phyloP scores from a whole-genome alignment of 2,329 filamentous ascomycete species.

The Elsinoe batatas region DNA sequence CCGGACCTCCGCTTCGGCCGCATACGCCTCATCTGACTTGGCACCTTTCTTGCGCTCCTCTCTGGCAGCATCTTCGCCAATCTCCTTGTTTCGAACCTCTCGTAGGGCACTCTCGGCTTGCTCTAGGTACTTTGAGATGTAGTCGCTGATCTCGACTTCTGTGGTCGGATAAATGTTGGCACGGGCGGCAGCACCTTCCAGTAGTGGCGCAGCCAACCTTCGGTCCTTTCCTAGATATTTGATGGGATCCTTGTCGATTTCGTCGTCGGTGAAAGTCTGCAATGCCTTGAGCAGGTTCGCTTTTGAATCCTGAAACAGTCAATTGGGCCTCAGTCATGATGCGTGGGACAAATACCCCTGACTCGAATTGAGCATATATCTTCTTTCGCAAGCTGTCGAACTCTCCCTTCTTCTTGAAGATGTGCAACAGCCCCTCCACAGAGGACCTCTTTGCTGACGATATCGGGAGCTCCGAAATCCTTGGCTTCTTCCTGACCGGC shows the following conservation, averaged over 20 bases:
- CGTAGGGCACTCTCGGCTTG: slow-evolving; percentile 62
- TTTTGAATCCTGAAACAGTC: slow-evolving; percentile 53
- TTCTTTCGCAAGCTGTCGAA: slow-evolving; percentile 71
- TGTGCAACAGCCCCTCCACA: slow-evolving; percentile 66
- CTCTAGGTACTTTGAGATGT: slow-evolving; percentile 55
- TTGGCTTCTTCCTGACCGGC: slow-evolving; percentile 48
- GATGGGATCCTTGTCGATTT: slow-evolving; percentile 62
- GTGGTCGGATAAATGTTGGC: slow-evolving; percentile 66
- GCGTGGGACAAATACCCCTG: slow-evolving; percentile 46
- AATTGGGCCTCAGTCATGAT: neutral
- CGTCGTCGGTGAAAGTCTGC: slow-evolving; percentile 52
- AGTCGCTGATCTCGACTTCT: slow-evolving; percentile 54
- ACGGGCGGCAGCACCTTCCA: slow-evolving; percentile 69
- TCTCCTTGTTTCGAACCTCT: slow-evolving; percentile 54
- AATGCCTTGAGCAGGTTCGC: slow-evolving; percentile 35
- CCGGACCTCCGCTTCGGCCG: slow-evolving; percentile 53
- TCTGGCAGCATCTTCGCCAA: slow-evolving; percentile 59
- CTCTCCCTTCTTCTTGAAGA: slow-evolving; percentile 77
- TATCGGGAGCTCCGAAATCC: slow-evolving; percentile 65
- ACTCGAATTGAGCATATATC: slow-evolving; percentile 64
- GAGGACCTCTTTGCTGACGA: slow-evolving; percentile 61
- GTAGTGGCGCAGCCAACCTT: slow-evolving; percentile 61
- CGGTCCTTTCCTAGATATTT: slow-evolving; percentile 63
- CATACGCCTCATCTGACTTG: slow-evolving; percentile 67
- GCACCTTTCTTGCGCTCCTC: slow-evolving; percentile 55